Evolutionary conservation across 306 rosid genomes (phyloP), one percentile per base, ranked within the genome.

Genomic region (Geum urbanum): DNA sequence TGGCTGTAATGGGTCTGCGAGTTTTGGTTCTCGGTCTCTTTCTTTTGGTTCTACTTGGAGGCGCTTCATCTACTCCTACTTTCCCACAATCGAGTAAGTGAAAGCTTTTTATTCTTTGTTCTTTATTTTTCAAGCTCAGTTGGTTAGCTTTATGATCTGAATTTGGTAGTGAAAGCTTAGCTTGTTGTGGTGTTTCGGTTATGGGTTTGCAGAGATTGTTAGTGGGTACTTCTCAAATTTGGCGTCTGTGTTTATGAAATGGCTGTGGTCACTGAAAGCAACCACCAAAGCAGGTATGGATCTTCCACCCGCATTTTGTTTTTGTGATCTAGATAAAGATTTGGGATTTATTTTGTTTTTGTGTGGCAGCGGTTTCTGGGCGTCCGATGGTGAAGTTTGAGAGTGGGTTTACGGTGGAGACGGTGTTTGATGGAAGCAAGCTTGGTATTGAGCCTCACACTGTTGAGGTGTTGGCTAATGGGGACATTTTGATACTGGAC

Each of bases 381-480:
- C 85, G 88, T 80, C 87, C 96, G 40, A 70, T 87, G 90, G 83
- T 92, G 97, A 92, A 92, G 82, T 92, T 86, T 49, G 97, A 92
- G 84, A 82, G 96, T 84, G 97, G 97, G 15, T 87, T 84, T 63
- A 87, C 63, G 41, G 96, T 89, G 82, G 96, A 92, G 92, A 92
- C 97, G 5, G 97, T 92, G 82, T 92, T 92, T 68, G 97, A 92
- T 84, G 97, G 97, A 66, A 92, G 96, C 80, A 92, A 92, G 85
- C 97, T 87, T 74, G 97, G 96, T 56, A 81, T 92, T 63, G 97
- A 92, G 84, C 97, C 97, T 77, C 84, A 86, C 83, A 83, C 92
- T 7, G 90, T 92, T 63, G 96, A 92, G 84, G 78, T 89, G 64
- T 77, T 92, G 69, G 82, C 94, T 22, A 84, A 70, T 78, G 97